Evolutionary conservation across 1,284 basidiomycete species (phyloP).

Genomic region (Butyriboletus appendiculatus): DNA sequence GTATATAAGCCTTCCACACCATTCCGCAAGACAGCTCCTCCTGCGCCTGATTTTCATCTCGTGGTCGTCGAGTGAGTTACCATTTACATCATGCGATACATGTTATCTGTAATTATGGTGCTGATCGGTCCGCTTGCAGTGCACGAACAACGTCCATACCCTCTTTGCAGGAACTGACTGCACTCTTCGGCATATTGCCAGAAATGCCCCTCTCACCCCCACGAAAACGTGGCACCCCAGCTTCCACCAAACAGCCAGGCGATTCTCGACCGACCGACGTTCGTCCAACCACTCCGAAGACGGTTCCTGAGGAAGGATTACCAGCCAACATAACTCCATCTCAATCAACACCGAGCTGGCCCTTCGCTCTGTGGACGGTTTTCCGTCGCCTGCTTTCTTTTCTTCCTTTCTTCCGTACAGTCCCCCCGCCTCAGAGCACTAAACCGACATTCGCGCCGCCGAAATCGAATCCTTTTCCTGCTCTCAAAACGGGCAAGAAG

Average conservation of each 20-base stretch:
- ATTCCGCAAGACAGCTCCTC: conserved; percentile 79
- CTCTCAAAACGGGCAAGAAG: conserved; percentile 84
- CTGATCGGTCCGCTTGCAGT: conserved; percentile 38
- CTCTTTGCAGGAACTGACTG: conserved; percentile 64
- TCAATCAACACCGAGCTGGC: neutral
- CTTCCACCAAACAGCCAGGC: conserved; percentile 17
- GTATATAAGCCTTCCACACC: conserved; percentile 89
- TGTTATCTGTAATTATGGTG: neutral
- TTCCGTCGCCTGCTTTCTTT: conserved; percentile 8
- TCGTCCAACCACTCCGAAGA: conserved; percentile 13
- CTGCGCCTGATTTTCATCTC: conserved; percentile 85
- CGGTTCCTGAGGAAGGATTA: conserved; percentile 1
- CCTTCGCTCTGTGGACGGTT: neutral
- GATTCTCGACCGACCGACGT: conserved; percentile 10
- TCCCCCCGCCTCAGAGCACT: conserved; percentile 22
- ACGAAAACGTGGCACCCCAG: conserved; percentile 38
- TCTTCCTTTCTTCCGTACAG: conserved; percentile 14
- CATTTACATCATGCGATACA: neutral
- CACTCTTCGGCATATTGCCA: conserved; percentile 63
- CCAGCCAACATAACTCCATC: neutral
- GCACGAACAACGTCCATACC: conserved; percentile 75
- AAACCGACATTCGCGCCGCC: conserved; percentile 39
- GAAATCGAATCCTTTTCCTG: conserved; percentile 67
- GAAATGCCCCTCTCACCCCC: conserved; percentile 55
- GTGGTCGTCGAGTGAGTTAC: conserved; percentile 79